phyloP scores from a whole-genome alignment of 139 green algal species.

The Asterochloris erici region DNA sequence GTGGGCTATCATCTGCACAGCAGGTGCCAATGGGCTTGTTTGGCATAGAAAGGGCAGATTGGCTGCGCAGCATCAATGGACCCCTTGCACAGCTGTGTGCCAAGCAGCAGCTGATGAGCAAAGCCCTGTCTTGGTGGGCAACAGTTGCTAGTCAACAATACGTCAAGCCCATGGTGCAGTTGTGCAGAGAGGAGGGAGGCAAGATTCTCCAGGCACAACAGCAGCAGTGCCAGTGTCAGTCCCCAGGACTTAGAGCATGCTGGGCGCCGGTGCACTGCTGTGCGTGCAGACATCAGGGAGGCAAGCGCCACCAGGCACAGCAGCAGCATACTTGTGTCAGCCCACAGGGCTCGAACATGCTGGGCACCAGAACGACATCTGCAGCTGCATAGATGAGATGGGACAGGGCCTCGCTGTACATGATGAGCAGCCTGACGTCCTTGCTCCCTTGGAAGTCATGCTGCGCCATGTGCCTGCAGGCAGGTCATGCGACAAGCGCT shows the following conservation, averaged over 20 bases:
- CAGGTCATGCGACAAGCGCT: background rate
- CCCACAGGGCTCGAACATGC: conserved; percentile 80
- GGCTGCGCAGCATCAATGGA: too few species aligned
- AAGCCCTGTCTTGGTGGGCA: too few species aligned
- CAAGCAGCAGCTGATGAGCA: too few species aligned
- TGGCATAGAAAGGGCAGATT: too few species aligned
- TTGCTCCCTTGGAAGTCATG: conserved; percentile 42
- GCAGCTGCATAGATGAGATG: conserved; percentile 70
- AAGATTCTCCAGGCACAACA: too few species aligned
- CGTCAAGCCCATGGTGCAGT: too few species aligned
- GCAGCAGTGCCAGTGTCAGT: too few species aligned
- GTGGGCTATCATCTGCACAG: conserved; percentile 43
- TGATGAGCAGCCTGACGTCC: conserved; percentile 15
- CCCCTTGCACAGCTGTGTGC: too few species aligned
- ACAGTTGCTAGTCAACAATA: too few species aligned
- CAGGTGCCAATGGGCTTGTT: background rate
- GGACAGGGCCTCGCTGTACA: conserved; percentile 63
- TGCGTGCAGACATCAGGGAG: background rate
- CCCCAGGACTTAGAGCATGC: too few species aligned
- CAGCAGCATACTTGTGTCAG: conserved; percentile 45
- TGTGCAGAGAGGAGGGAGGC: too few species aligned
- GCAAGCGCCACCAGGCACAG: too few species aligned
- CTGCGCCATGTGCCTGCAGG: conserved; percentile 53
- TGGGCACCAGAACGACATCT: conserved; percentile 77
- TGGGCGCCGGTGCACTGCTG: background rate